Conservation (phyloP, 2,329 filamentous ascomycete species). For the Chaetomium globosum region DNA sequence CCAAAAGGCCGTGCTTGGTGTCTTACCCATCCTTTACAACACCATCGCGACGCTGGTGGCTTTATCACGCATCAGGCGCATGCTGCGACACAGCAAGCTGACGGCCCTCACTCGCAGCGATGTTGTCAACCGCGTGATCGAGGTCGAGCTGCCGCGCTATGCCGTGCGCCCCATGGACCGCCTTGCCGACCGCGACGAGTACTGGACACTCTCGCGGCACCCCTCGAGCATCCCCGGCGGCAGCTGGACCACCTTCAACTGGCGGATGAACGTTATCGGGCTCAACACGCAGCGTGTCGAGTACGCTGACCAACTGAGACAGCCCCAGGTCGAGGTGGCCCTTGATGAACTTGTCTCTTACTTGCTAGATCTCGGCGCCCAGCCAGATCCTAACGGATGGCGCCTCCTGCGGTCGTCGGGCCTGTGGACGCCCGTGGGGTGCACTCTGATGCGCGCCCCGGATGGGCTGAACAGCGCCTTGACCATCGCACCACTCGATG, state of each 20-base stretch:
- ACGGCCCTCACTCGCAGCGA: constrained; percentile 64
- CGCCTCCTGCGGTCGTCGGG: constrained; percentile 59
- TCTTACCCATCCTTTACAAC: constrained; percentile 68
- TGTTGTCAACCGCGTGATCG: constrained; percentile 66
- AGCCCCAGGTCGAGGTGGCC: constrained; percentile 55
- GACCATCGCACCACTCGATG: constrained; percentile 58
- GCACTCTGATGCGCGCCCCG: constrained; percentile 57
- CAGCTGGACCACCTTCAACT: constrained; percentile 67
- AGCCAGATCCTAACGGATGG: constrained; percentile 63
- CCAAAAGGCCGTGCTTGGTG: constrained; percentile 42
- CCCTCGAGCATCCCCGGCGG: constrained; percentile 61
- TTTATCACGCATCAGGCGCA: constrained; percentile 61
- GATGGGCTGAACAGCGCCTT: constrained; percentile 54
- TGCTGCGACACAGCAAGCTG: constrained; percentile 59
- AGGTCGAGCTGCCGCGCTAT: constrained; percentile 66
- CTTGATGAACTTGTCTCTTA: constrained; percentile 66
- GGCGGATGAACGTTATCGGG: constrained; percentile 64
- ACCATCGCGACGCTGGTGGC: constrained; percentile 62
- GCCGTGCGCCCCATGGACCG: constrained; percentile 64
- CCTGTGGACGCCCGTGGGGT: constrained; percentile 63
- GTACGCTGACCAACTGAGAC: constrained; percentile 59
- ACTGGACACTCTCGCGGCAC: constrained; percentile 59
- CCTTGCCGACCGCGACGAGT: constrained; percentile 54
- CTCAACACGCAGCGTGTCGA: constrained; percentile 65
- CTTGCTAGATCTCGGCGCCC: constrained; percentile 64